These are phyloP conservation scores for Hevea brasiliensis DNA, from an alignment of 345 rosid species.

Conservation along the genomic window DNA sequence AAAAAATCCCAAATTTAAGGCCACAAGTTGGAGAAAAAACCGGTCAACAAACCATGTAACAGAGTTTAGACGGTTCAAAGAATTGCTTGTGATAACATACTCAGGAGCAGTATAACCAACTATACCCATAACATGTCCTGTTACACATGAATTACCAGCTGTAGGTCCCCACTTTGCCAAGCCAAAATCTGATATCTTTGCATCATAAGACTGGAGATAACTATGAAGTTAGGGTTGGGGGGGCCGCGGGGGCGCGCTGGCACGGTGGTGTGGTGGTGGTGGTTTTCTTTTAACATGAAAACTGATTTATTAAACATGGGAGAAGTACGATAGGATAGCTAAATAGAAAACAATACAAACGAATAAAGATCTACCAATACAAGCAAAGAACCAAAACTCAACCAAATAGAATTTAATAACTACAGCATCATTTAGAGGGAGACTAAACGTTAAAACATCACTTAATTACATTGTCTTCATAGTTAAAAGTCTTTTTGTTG, in stretches of 20 bases:
- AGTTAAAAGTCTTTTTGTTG: neutral
- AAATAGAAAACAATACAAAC: too few species aligned
- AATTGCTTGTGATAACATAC: neutral
- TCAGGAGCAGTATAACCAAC: constrained; percentile 5
- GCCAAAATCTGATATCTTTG: constrained; percentile 11
- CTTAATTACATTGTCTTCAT: neutral
- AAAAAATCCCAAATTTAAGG: neutral
- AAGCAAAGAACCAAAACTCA: too few species aligned
- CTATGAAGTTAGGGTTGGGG: neutral
- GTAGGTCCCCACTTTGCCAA: constrained; percentile 12
- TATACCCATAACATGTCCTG: constrained; percentile 2
- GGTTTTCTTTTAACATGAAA: too few species aligned
- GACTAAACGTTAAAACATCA: neutral
- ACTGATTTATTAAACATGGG: too few species aligned
- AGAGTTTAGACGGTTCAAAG: neutral
- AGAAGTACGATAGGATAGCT: too few species aligned
- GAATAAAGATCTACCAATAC: too few species aligned
- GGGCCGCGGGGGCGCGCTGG: too few species aligned
- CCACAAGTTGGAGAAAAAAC: neutral
- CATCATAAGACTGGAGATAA: neutral
- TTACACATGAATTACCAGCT: neutral
- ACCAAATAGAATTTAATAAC: too few species aligned
- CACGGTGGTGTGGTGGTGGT: too few species aligned
- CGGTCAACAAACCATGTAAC: neutral
- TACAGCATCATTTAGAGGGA: neutral